Evolutionary conservation across 352 stramenopile genomes (phyloP).

Genomic region (Globisporangium solare): DNA sequence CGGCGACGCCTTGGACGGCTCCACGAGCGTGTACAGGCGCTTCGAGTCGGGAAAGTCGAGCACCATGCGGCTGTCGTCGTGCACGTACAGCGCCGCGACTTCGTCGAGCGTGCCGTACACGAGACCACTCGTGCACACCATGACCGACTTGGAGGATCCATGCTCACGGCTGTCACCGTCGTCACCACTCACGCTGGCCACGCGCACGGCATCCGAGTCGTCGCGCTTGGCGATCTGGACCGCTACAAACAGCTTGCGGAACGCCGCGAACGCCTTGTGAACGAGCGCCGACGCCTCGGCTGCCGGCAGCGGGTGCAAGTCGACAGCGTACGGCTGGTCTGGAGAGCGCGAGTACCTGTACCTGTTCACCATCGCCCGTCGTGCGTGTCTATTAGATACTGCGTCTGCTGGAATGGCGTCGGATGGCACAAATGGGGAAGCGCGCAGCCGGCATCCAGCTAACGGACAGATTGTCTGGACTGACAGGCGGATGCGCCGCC

Average conservation of each 20-base stretch:
- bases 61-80: slow-evolving; percentile 32
- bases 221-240: slow-evolving; percentile 24
- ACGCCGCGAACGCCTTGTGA: slow-evolving; percentile 23
- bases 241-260: slow-evolving; percentile 34
- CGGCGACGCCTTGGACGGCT: slow-evolving; percentile 29
- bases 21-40: slow-evolving; percentile 51
- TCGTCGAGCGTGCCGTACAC: slow-evolving; percentile 58
- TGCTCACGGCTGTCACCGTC: slow-evolving; percentile 7
- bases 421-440: no score
- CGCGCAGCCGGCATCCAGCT: not conserved
- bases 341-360: slow-evolving; percentile 31
- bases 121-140: slow-evolving; percentile 52
- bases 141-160: slow-evolving; percentile 29
- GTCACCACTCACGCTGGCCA: slow-evolving; percentile 20
- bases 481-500: no score
- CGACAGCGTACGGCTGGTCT: slow-evolving; percentile 44
- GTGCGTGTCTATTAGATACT: no score
- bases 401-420: no score
- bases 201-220: slow-evolving; percentile 25
- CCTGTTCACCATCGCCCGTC: not conserved
- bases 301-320: slow-evolving; percentile 34
- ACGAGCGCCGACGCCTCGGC: slow-evolving; percentile 27
- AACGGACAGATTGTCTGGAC: not conserved
- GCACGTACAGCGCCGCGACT: slow-evolving; percentile 53
- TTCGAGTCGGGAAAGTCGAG: slow-evolving; percentile 47